phyloP scores from a whole-genome alignment of 2,329 filamentous ascomycete species.

The Colletotrichum musae region DNA sequence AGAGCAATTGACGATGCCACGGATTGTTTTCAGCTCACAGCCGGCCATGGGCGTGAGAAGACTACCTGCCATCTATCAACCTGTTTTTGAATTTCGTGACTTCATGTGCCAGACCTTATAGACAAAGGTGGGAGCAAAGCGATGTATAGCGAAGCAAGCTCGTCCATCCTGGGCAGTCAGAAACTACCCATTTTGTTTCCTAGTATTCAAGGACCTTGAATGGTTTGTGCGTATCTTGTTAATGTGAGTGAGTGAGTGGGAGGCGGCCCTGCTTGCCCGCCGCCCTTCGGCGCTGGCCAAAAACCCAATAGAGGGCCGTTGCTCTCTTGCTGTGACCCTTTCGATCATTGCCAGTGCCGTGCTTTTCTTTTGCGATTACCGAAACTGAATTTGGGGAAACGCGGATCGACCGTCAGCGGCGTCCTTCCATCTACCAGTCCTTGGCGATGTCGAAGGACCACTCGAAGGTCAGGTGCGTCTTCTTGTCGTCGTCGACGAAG shows the following conservation, averaged over 20 bases:
- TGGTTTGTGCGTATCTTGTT: conserved; percentile 5
- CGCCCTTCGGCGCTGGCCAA: neutral
- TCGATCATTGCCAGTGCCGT: no score
- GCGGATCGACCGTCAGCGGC: neutral
- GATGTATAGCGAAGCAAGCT: conserved; percentile 11
- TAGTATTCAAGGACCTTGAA: neutral
- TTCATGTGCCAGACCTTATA: conserved; percentile 29
- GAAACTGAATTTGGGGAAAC: neutral
- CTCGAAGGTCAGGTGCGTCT: conserved; percentile 90
- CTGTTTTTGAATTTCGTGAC: conserved; percentile 30
- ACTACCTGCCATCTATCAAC: conserved; percentile 29
- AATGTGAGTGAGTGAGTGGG: conserved; percentile 16
- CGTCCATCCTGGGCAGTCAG: neutral
- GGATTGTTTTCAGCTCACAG: conserved; percentile 19
- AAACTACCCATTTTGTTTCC: conserved; percentile 2
- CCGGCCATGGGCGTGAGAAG: neutral
- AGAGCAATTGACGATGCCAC: no score
- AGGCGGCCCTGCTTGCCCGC: conserved; percentile 1
- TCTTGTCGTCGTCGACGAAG: conserved; percentile 96
- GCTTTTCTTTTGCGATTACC: no score
- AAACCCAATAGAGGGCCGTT: neutral
- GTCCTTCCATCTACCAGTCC: conserved; percentile 78
- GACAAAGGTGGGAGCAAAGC: neutral
- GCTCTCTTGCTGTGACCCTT: neutral
- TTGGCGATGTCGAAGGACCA: conserved; percentile 98